Percentiles rank a stretch among this genome's conserved stretches.
These are phyloP conservation scores for Agaricus subrufescens DNA, from an alignment of 768 basidiomycete genomes.

Conservation along the genomic window DNA sequence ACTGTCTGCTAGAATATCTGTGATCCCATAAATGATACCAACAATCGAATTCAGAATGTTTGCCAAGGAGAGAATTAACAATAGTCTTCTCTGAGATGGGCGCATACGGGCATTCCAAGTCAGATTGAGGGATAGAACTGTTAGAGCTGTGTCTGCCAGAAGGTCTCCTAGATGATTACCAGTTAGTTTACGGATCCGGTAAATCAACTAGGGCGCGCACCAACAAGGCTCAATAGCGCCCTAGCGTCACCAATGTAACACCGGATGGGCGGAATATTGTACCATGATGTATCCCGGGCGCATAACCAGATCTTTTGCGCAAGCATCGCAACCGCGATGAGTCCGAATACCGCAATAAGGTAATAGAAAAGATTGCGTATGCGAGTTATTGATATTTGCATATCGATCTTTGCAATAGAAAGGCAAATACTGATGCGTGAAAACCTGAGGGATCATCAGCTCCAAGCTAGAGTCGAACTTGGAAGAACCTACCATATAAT, in stretches of 20 bases:
- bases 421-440: slow-evolving; percentile 6
- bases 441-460: not conserved
- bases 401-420: slow-evolving; percentile 1
- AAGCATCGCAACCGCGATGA: not conserved
- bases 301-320: slow-evolving; percentile 3
- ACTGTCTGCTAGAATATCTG: not conserved
- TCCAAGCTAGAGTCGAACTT: too few relatives aligned
- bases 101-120: slow-evolving; percentile 6
- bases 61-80: slow-evolving; percentile 2
- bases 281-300: not conserved
- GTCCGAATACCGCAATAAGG: not conserved
- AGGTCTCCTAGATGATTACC: not conserved
- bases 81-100: not conserved
- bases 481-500: not conserved
- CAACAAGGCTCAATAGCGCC: not conserved
- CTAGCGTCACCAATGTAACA: not conserved
- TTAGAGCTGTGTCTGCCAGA: not conserved
- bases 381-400: not conserved
- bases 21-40: not conserved
- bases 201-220: not conserved
- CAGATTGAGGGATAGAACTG: slow-evolving; percentile 1
- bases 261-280: not conserved
- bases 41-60: slow-evolving; percentile 1
- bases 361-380: not conserved
- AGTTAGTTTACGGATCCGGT: not conserved